These are phyloP conservation scores for Enterocytospora artemiae DNA, from an alignment of 371 early-diverging fungal genomes.

Conservation along the genomic window DNA sequence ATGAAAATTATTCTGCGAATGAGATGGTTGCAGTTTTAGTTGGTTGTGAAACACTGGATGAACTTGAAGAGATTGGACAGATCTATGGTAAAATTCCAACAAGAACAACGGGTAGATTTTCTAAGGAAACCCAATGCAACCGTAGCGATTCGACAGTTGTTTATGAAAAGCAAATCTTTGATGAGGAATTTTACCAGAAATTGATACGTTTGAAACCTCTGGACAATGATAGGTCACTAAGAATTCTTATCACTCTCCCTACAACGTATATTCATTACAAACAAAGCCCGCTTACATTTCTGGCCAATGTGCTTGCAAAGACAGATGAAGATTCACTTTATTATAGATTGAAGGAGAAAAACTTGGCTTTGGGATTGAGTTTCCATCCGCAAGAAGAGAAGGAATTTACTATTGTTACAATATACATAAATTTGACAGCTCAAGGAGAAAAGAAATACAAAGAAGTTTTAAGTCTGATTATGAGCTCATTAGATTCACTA, in stretches of 20 bases:
- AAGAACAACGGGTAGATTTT: no score
- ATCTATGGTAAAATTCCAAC: slow-evolving; percentile 28
- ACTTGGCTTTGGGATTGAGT: no score
- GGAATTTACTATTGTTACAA: no score
- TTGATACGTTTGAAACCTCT: slow-evolving; percentile 37
- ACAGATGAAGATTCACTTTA: no score
- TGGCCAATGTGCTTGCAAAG: slow-evolving; percentile 31
- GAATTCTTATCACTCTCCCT: slow-evolving; percentile 35
- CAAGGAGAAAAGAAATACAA: no score
- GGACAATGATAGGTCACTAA: slow-evolving; percentile 28
- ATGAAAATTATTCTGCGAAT: slow-evolving; percentile 33
- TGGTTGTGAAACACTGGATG: slow-evolving; percentile 38
- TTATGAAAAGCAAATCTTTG: slow-evolving; percentile 7
- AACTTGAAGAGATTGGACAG: slow-evolving; percentile 21
- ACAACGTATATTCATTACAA: slow-evolving; percentile 15
- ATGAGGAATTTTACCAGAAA: slow-evolving; percentile 26
- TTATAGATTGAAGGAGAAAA: no score
- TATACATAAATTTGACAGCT: no score
- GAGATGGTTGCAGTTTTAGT: slow-evolving; percentile 49
- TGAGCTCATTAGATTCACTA: no score
- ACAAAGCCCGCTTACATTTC: slow-evolving; percentile 34
- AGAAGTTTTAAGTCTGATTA: no score
- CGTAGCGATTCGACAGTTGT: no score
- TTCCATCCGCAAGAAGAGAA: no score
- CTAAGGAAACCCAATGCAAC: no score